These are phyloP conservation scores for Camptophora hylomeconis DNA, from an alignment of 2,329 filamentous ascomycete genomes.

Conservation along the genomic window DNA sequence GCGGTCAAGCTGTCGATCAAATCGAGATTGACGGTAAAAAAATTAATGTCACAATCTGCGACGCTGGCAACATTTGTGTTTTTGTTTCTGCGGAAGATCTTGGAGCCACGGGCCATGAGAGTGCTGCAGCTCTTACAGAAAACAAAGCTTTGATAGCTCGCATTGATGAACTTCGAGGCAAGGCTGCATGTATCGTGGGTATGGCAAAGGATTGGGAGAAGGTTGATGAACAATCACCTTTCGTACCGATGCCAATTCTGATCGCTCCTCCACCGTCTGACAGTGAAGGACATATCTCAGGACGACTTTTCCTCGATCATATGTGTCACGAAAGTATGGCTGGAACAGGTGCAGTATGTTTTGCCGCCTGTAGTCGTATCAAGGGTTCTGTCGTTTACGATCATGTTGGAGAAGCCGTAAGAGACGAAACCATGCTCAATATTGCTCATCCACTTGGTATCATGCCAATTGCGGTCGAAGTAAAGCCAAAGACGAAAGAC, in stretches of 20 bases:
- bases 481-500: too few species aligned
- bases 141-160: slow-evolving; percentile 31
- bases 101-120: slow-evolving; percentile 35
- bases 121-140: slow-evolving; percentile 30
- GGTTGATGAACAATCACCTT: slow-evolving; percentile 29
- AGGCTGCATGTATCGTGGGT: slow-evolving; percentile 49
- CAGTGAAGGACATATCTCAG: slow-evolving; percentile 33
- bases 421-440: too few species aligned
- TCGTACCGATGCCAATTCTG: neutral
- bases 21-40: slow-evolving; percentile 21
- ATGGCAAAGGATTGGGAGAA: slow-evolving; percentile 31
- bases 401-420: neutral
- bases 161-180: slow-evolving; percentile 43
- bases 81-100: slow-evolving; percentile 45
- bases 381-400: slow-evolving; percentile 24
- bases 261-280: slow-evolving; percentile 13
- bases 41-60: slow-evolving; percentile 43
- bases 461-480: too few species aligned
- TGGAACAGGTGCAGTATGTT: slow-evolving; percentile 39
- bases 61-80: slow-evolving; percentile 50
- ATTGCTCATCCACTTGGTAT: too few species aligned
- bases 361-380: slow-evolving; percentile 35
- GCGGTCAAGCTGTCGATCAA: slow-evolving; percentile 39
- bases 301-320: slow-evolving; percentile 42
- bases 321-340: slow-evolving; percentile 43